Evolutionary conservation across 2,329 filamentous ascomycete species (phyloP), one percentile per base, ranked within the genome.

Genomic region (Xylaria digitata): DNA sequence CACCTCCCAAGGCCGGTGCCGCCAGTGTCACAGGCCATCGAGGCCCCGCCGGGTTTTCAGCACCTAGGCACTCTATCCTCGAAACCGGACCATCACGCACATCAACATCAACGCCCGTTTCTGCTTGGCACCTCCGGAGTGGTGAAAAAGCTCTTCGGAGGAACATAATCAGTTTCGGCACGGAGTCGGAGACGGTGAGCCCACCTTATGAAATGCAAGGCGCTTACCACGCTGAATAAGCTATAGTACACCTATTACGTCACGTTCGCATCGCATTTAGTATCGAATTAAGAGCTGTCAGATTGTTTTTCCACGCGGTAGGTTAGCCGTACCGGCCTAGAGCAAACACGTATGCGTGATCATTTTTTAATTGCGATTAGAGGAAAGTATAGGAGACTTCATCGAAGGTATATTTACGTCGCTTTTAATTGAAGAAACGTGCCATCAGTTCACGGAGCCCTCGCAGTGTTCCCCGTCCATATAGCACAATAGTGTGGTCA

Each of bases 71-170:
- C 48, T 15, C 57, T 2, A 46, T 42, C 32, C 46, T 50, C 46
- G 34, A 63, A 56, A 62, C 15, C 53, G 52, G 13, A 50, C 45
- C 4, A 13, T 17, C 15, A 63, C 54, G n/a, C 54, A 37, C n/a
- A 26, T 42, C 7, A 53, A 52, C 30, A 59, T 59, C 11, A 9
- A 58, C n/a, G 26, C 53, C 5, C 5, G 6, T 1, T 63, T 45
- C 7, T 17, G 54, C 6, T 46, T 59, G 17, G 48, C 46, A n/a
- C 61, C 46, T 1, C 11, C 54, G 9, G 42, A 49, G 11, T 58
- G n/a, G 55, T 34, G 32, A 11, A 34, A 34, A 34, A 1, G 32
- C 32, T 34, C 6, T 11, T 34, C 7, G 2, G 32, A 34, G 32
- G 32, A 8, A 34, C 32, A 34, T 1, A 8, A 34, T 4, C 7